These are phyloP conservation scores for Pachysandra terminalis DNA, from an alignment of 164 flowering plant genomes.

Conservation along the genomic window DNA sequence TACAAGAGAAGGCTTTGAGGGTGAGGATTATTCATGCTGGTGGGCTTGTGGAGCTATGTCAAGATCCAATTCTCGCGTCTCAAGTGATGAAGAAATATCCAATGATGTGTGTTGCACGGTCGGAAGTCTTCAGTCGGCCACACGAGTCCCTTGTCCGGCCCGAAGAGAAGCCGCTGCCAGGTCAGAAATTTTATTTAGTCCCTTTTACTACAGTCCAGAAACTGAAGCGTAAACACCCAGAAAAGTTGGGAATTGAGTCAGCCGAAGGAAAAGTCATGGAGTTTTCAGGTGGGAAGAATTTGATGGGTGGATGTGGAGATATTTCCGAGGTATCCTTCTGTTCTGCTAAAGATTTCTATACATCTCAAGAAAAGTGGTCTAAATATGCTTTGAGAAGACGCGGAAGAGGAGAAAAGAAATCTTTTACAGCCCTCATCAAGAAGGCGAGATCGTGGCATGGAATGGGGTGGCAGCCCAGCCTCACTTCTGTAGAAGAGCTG, in stretches of 20 bases:
- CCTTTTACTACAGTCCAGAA: slow-evolving; percentile 43
- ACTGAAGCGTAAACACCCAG: slow-evolving; percentile 34
- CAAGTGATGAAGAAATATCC: slow-evolving; percentile 52
- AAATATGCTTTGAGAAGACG: slow-evolving; percentile 8
- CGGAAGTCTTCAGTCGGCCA: slow-evolving; percentile 52
- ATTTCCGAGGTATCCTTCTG: slow-evolving; percentile 26
- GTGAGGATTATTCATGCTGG: slow-evolving; percentile 58
- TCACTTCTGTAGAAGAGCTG: slow-evolving; percentile 48
- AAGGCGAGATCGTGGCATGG: slow-evolving; percentile 25
- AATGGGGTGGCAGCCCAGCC: slow-evolving; percentile 61
- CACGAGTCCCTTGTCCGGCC: slow-evolving; percentile 39
- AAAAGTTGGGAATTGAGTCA: slow-evolving; percentile 12
- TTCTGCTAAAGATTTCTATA: slow-evolving; percentile 47
- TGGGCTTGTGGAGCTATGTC: slow-evolving; percentile 45
- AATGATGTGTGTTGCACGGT: slow-evolving; percentile 44
- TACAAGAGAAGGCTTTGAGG: slow-evolving; percentile 18
- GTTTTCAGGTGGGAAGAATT: slow-evolving; percentile 6
- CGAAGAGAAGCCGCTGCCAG: slow-evolving; percentile 45
- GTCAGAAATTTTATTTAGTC: slow-evolving; percentile 42
- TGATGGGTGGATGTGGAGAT: slow-evolving; percentile 15
- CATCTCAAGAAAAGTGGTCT: slow-evolving; percentile 30
- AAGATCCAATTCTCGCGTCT: slow-evolving; percentile 33
- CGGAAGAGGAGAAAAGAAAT: slow-evolving; percentile 27
- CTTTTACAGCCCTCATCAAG: slow-evolving; percentile 52
- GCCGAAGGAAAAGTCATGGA: slow-evolving; percentile 15